Conservation (phyloP, 805 yeast genomes). For the Komagataella mondaviorum region DNA sequence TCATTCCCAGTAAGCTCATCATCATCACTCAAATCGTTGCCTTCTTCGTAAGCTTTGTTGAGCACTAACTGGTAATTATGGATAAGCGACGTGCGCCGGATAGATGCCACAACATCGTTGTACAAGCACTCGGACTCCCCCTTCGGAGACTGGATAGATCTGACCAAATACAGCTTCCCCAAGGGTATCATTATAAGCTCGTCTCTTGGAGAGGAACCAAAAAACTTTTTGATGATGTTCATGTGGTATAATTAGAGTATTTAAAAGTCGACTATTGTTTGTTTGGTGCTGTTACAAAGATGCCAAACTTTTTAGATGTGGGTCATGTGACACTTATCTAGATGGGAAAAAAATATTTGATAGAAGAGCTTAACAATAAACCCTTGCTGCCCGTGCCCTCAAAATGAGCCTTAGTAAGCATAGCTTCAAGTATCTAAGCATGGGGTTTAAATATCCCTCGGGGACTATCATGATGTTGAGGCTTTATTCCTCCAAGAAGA, state of each 20-base stretch:
- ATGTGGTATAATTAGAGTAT: slow-evolving; percentile 17
- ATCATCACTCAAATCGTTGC: slow-evolving; percentile 43
- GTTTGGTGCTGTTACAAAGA: background rate
- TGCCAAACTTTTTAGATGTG: background rate
- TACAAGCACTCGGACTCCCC: slow-evolving; percentile 76
- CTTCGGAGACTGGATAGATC: slow-evolving; percentile 74
- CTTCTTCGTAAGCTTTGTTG: slow-evolving; percentile 56
- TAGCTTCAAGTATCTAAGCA: no score
- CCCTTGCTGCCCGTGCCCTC: no score
- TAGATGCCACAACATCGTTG: slow-evolving; percentile 64
- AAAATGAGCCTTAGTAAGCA: background rate
- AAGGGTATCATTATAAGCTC: slow-evolving; percentile 59
- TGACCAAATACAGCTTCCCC: slow-evolving; percentile 63
- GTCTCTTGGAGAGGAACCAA: slow-evolving; percentile 41
- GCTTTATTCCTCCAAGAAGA: slow-evolving; percentile 2
- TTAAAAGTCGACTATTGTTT: background rate
- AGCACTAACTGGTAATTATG: slow-evolving; percentile 60
- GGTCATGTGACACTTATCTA: slow-evolving; percentile 1
- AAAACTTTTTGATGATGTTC: slow-evolving; percentile 62
- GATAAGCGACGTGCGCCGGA: slow-evolving; percentile 54
- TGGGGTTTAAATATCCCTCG: background rate
- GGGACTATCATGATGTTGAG: background rate
- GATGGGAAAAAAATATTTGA: background rate
- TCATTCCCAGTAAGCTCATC: slow-evolving; percentile 28
- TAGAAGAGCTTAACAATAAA: background rate